These are phyloP conservation scores for Pleomassaria siparia DNA, from an alignment of 2,329 filamentous ascomycete genomes.

Conservation along the genomic window DNA sequence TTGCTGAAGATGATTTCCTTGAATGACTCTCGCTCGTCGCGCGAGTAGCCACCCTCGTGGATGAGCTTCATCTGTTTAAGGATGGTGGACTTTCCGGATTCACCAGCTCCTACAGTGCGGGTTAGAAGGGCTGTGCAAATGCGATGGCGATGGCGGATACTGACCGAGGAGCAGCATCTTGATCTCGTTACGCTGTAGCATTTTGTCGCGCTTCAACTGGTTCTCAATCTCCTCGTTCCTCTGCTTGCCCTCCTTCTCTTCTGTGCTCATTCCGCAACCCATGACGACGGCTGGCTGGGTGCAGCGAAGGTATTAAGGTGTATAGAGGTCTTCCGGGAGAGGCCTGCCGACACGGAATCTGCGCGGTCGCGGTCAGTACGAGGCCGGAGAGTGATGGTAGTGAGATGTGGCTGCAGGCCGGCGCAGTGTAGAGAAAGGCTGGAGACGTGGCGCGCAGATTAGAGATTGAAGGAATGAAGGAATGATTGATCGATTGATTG, in stretches of 20 bases:
- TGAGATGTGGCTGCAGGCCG: constrained; percentile 1
- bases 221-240: constrained; percentile 99
- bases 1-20: constrained; percentile 74
- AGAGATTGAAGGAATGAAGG: constrained; percentile 8
- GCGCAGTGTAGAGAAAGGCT: constrained; percentile 1
- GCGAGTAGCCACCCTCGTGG: constrained; percentile 97
- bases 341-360: constrained; percentile 39
- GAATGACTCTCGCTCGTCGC: constrained; percentile 75
- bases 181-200: constrained; percentile 99
- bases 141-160: constrained; percentile 40
- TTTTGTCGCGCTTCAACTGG: constrained; percentile 96
- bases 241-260: constrained; percentile 99
- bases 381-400: neutral
- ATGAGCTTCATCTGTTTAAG: constrained; percentile 99
- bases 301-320: constrained; percentile 27
- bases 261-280: constrained; percentile 99
- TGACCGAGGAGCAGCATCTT: constrained; percentile 98
- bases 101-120: constrained; percentile 75
- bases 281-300: constrained; percentile 61
- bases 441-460: constrained; percentile 11
- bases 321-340: constrained; percentile 30
- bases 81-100: constrained; percentile 94
- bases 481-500: no score
- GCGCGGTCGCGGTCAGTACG: constrained; percentile 15
- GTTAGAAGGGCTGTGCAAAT: constrained; percentile 29